These are phyloP conservation scores for Trypanosoma mega DNA, from an alignment of 208 protist genomes.

Conservation along the genomic window DNA sequence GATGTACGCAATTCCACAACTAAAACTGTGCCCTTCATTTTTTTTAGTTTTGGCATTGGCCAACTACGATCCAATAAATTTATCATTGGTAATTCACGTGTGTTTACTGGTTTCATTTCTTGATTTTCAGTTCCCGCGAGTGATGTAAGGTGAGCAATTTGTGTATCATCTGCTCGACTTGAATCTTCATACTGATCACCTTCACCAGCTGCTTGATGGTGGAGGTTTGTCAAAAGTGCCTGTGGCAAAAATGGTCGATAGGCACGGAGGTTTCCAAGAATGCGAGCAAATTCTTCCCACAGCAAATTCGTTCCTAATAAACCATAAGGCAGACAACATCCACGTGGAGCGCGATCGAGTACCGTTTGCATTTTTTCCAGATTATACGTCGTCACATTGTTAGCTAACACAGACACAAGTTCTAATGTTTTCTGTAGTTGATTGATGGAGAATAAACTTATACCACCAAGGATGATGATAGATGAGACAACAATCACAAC, in stretches of 20 bases:
- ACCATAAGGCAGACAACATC: slow-evolving; percentile 7
- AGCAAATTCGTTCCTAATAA: slow-evolving; percentile 19
- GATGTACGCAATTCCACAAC: slow-evolving; percentile 33
- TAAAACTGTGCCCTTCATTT: slow-evolving; percentile 52
- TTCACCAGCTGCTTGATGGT: neutral
- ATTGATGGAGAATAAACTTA: slow-evolving; percentile 35
- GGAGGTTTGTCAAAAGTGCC: slow-evolving; percentile 35
- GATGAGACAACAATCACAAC: slow-evolving; percentile 50
- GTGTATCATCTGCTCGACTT: neutral
- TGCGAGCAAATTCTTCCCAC: slow-evolving; percentile 49
- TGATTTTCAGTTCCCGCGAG: neutral
- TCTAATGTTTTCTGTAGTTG: slow-evolving; percentile 48
- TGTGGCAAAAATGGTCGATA: slow-evolving; percentile 62
- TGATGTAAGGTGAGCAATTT: neutral
- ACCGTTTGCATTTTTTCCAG: slow-evolving; percentile 44
- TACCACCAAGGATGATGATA: slow-evolving; percentile 43
- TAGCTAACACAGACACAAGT: slow-evolving; percentile 50
- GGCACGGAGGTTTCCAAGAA: slow-evolving; percentile 46
- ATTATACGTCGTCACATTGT: slow-evolving; percentile 55
- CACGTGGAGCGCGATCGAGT: slow-evolving; percentile 25
- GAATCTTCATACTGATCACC: slow-evolving; percentile 19
- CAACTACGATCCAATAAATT: too few relatives aligned
- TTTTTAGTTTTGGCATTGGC: slow-evolving; percentile 8
- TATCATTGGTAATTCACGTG: neutral
- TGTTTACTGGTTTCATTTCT: neutral